Evolutionary conservation across 2,329 filamentous ascomycete genomes (phyloP), one percentile per base, ranked within the genome.

Genomic region (Plenodomus tracheiphilus): DNA sequence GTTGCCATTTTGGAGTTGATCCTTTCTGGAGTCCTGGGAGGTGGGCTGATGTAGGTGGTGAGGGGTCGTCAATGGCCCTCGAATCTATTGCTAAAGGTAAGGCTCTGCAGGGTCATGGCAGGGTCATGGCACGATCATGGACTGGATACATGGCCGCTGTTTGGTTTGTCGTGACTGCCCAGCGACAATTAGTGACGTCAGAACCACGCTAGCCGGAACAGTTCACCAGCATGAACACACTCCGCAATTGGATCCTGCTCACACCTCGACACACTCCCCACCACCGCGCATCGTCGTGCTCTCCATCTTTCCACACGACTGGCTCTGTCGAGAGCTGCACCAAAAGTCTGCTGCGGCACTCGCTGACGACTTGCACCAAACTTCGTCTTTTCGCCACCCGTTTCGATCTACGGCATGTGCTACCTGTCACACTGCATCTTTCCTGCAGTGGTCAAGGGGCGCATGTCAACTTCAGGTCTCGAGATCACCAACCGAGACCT

Each of bases 1-100:
- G 52, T 51, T 20, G 64, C 41, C 66, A 68, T 68, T 8, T 3
- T 32, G 28, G 15, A n/a, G n/a, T n/a, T n/a, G n/a, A n/a, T n/a
- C n/a, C n/a, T n/a, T n/a, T n/a, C n/a, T n/a, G n/a, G n/a, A n/a
- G n/a, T n/a, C n/a, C n/a, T n/a, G n/a, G n/a, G n/a, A n/a, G n/a
- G n/a, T n/a, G n/a, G n/a, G n/a, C n/a, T n/a, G n/a, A n/a, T n/a
- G n/a, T n/a, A n/a, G n/a, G n/a, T n/a, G n/a, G n/a, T n/a, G n/a
- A n/a, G n/a, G n/a, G n/a, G 22, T 25, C 22, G 5, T 25, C 5
- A 25, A 5, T 6, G 32, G 32, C 5, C 32, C 49, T 41, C 19
- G 16, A 16, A n/a, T 9, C 11, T 36, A 38, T n/a, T 35, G 25
- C 5, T 34, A 2, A 21, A 34, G 38, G 9, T 21, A 15, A 19